Base-by-base conservation (phyloP, 257 asterid genomes). In the Solanum gracilifrons region DNA sequence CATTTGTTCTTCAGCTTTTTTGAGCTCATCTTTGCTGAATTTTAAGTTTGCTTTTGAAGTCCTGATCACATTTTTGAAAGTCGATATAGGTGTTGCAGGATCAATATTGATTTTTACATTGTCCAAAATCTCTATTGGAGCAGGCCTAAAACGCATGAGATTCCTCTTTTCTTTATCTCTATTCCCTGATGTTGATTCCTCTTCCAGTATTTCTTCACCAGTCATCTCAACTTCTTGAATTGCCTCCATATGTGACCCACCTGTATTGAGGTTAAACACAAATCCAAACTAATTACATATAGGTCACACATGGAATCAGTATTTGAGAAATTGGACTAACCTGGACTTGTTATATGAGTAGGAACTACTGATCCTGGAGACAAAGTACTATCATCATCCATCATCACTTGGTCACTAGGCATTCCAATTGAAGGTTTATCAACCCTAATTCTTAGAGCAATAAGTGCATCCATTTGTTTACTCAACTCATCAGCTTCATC, bases 381-480 rank as follows among this genome's bases (percentile, higher is more conserved):
- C n/a, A n/a, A n/a, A n/a, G n/a, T n/a, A n/a, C n/a, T n/a, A n/a
- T n/a, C n/a, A n/a, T n/a, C n/a, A 91, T 85, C 79, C 15, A 11
- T 82, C 15, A 11, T 82, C 6, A 37, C 86, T 51, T 73, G 32
- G n/a, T 43, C 20, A 84, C 51, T 62, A 7, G 51, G 88, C 13
- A 89, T 86, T 5, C 75, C 93, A 12, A 86, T 83, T 60, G 73
- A 58, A 9, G 98, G 98, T 39, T 89, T 88, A 51, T 94, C 94
- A 3, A 96, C 96, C 62, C 15, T 90, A 39, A 94, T 83, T 88
- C 97, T 90, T 87, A 96, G 87, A 85, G 98, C 99, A 87, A 96
- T 94, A 4, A 96, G 94, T 23, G 96, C 96, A 88, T 96, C 97
- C 98, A 96, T 96, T 88, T 96, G 99, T 29, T 89, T 94, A 66